Percentiles rank a stretch among this genome's conserved stretches.
phyloP scores from a whole-genome alignment of 78 protist species.

The Dictyostelium brefeldianum region DNA sequence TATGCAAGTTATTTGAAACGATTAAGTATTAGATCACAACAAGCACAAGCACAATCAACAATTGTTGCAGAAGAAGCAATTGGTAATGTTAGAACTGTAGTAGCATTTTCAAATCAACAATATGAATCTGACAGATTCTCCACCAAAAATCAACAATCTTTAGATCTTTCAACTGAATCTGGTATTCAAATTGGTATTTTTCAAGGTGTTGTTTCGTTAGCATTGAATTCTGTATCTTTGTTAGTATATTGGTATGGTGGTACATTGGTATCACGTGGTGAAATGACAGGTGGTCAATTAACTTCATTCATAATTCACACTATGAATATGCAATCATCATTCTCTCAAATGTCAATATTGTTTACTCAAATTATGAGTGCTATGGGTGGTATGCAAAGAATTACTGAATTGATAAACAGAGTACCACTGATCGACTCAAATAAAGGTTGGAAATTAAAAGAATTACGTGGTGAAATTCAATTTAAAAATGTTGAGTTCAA shows the following conservation, averaged over 20 bases:
- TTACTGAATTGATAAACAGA: conserved; percentile 45
- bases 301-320: conserved; percentile 87
- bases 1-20: conserved; percentile 52
- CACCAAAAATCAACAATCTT: background rate
- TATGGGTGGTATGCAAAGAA: conserved; percentile 61
- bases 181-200: conserved; percentile 72
- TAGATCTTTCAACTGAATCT: conserved; percentile 20
- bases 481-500: conserved; percentile 86
- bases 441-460: background rate
- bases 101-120: conserved; percentile 76
- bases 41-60: conserved; percentile 77
- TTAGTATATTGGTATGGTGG: conserved; percentile 92
- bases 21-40: conserved; percentile 26
- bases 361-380: conserved; percentile 56
- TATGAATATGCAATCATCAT: conserved; percentile 49
- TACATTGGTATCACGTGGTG: conserved; percentile 75
- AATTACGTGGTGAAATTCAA: conserved; percentile 25
- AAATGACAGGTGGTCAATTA: conserved; percentile 78
- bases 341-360: conserved; percentile 50
- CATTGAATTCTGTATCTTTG: conserved; percentile 33
- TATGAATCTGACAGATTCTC: conserved; percentile 4
- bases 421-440: conserved; percentile 1
- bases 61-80: conserved; percentile 82
- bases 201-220: conserved; percentile 59
- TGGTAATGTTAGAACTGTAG: conserved; percentile 82